phyloP scores from a whole-genome alignment of 129 eudicot species.

The Solidago caesia region DNA sequence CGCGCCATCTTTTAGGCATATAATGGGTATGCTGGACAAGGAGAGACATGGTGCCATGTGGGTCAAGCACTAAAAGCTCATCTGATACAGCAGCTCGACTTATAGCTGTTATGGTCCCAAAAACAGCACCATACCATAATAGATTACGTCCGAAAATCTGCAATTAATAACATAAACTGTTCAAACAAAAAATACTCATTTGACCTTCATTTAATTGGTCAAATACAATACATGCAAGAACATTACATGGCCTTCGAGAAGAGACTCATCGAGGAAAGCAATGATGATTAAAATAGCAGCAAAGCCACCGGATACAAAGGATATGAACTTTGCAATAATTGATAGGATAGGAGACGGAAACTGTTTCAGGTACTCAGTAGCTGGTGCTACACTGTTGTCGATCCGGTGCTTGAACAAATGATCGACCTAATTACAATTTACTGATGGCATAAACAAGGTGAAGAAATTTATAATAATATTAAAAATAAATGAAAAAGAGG shows the following conservation, averaged over 20 bases:
- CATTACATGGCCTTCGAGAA: constrained; percentile 91
- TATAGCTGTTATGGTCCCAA: constrained; percentile 81
- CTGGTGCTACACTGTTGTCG: constrained; percentile 62
- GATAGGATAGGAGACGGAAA: constrained; percentile 76
- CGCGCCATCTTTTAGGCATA: constrained; percentile 92
- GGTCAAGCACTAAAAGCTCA: constrained; percentile 71
- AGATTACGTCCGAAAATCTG: constrained; percentile 84
- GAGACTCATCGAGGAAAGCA: constrained; percentile 82
- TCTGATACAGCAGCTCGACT: constrained; percentile 72
- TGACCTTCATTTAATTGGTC: neutral
- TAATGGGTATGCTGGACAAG: constrained; percentile 72
- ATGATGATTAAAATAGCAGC: constrained; percentile 82
- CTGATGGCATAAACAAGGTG: neutral
- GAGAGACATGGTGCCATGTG: constrained; percentile 69
- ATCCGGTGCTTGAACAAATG: constrained; percentile 80
- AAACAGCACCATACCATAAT: constrained; percentile 92
- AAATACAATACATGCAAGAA: constrained; percentile 6
- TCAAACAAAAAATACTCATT: neutral
- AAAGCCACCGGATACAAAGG: constrained; percentile 90
- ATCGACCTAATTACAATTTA: constrained; percentile 51
- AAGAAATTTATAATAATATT: neutral
- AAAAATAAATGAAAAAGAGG: neutral
- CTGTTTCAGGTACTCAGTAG: constrained; percentile 72
- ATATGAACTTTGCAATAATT: constrained; percentile 67
- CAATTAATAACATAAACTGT: neutral